Evolutionary conservation across 1,284 basidiomycete species (phyloP), one percentile per base, ranked within the genome.

Genomic region (Rhodotorula sp.): DNA sequence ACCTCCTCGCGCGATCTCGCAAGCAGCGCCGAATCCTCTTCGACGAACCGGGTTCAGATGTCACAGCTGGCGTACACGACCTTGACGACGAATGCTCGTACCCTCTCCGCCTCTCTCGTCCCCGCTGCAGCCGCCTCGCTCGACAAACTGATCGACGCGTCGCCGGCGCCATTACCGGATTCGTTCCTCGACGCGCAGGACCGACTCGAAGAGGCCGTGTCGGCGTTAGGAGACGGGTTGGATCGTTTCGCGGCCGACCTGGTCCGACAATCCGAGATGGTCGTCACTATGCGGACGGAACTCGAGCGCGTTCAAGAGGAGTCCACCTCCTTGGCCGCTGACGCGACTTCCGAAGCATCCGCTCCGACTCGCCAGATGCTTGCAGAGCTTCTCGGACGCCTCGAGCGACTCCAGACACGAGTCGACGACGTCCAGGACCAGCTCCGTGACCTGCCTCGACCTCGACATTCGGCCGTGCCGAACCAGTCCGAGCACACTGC

Each of bases 181-280:
- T 16, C 61, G 3, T 77, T 78, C 48, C 64, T 79, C 34, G 78
- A 79, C 61, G 64, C 59, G 48, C 78, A 79, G 34, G 78, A 79
- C 43, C 52, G 65, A 0, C 52, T 79, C n/a, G 78, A 79, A 59
- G 68, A 65, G 5, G 49, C 47, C 3, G 46, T 65, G 18, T 47
- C 54, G 23, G 46, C 18, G n/a, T 58, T 49, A 0, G 51, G 52
- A 16, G 48, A 52, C 5, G 74, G 74, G 0, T 10, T 74, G 12
- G 34, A 29, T 4, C 48, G 29, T 0, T 76, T 74, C 34, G 58
- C 66, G 20, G 63, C 58, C 1, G 60, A 39, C 14, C 29, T 73
- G 34, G 46, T 60, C 29, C 46, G 52, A 23, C 67, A 69, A 58
- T 69, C 70, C 71, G 57, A n/a, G 20, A 46, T 31, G 14, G 67